Evolutionary conservation across 2,329 filamentous ascomycete species (phyloP).

Genomic region (Tolypocladium inflatum): DNA sequence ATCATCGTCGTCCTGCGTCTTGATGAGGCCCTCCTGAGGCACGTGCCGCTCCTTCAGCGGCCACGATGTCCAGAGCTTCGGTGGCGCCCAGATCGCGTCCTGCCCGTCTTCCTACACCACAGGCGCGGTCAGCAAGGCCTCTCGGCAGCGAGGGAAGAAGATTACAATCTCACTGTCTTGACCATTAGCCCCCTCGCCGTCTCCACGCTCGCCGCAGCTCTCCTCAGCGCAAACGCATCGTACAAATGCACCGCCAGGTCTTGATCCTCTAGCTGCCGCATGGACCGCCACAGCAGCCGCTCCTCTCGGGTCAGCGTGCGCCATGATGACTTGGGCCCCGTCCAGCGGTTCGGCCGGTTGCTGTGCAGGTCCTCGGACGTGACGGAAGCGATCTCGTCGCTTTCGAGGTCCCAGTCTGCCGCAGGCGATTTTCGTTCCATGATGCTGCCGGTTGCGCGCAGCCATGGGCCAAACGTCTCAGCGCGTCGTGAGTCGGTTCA

Average conservation of each 20-base stretch:
- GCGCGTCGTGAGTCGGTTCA: not conserved
- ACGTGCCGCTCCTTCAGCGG: slow-evolving; percentile 56
- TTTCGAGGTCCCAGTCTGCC: slow-evolving; percentile 32
- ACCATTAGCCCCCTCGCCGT: slow-evolving; percentile 17
- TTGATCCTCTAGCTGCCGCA: slow-evolving; percentile 52
- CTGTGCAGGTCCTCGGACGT: slow-evolving; percentile 36
- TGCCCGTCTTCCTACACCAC: slow-evolving; percentile 16
- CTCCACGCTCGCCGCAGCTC: slow-evolving; percentile 13
- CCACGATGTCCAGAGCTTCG: slow-evolving; percentile 75
- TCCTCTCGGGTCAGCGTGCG: slow-evolving; percentile 50
- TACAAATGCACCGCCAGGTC: slow-evolving; percentile 73
- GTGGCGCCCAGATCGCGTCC: slow-evolving; percentile 36
- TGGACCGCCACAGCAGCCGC: slow-evolving; percentile 49
- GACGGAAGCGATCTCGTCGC: slow-evolving; percentile 35
- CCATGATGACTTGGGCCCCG: slow-evolving; percentile 61
- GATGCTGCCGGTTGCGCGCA: not conserved
- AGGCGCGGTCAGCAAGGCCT: not conserved
- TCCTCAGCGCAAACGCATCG: slow-evolving; percentile 63
- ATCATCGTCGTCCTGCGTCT: slow-evolving; percentile 33
- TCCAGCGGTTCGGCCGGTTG: slow-evolving; percentile 61
- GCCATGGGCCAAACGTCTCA: not conserved
- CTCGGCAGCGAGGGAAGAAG: not conserved
- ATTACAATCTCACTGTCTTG: slow-evolving; percentile 11
- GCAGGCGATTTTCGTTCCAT: slow-evolving; percentile 3
- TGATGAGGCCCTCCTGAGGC: slow-evolving; percentile 45